phyloP scores from a whole-genome alignment of 2,329 filamentous ascomycete genomes.

The Dryadomyces quercus-mongolicae region DNA sequence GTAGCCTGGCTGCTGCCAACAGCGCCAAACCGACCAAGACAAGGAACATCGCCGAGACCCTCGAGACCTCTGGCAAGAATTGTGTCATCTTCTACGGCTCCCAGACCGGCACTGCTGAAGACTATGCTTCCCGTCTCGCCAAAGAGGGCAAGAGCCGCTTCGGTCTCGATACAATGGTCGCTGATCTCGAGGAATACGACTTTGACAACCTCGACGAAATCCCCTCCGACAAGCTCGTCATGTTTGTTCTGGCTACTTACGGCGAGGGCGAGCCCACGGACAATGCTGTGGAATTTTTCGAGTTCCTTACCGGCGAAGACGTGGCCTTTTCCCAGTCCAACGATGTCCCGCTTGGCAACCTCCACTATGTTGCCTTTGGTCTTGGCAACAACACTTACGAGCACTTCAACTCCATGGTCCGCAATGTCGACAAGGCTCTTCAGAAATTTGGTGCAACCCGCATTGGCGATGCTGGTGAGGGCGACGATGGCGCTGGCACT shows the following conservation, averaged over 20 bases:
- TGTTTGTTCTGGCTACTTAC: slow-evolving; percentile 95
- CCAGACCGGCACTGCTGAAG: slow-evolving; percentile 95
- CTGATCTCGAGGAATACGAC: slow-evolving; percentile 95
- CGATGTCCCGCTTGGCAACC: slow-evolving; percentile 63
- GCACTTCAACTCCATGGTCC: slow-evolving; percentile 98
- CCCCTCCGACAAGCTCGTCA: slow-evolving; percentile 78
- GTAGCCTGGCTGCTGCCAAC: slow-evolving; percentile 53
- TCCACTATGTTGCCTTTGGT: slow-evolving; percentile 92
- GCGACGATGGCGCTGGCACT: slow-evolving; percentile 93
- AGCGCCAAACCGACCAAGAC: slow-evolving; percentile 63
- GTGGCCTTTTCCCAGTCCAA: slow-evolving; percentile 63
- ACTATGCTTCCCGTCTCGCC: slow-evolving; percentile 89
- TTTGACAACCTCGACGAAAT: slow-evolving; percentile 86
- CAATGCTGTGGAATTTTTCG: slow-evolving; percentile 97
- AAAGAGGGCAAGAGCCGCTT: slow-evolving; percentile 97
- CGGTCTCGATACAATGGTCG: slow-evolving; percentile 95
- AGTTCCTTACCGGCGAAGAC: slow-evolving; percentile 80
- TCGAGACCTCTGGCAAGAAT: slow-evolving; percentile 93
- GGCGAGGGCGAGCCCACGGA: slow-evolving; percentile 97
- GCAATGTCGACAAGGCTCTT: slow-evolving; percentile 73
- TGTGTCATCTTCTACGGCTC: slow-evolving; percentile 98
- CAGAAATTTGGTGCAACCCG: slow-evolving; percentile 71
- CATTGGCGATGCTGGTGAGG: slow-evolving; percentile 83
- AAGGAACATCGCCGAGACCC: slow-evolving; percentile 85
- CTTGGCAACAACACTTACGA: slow-evolving; percentile 99